Evolutionary conservation across 1,284 basidiomycete species (phyloP).

Genomic region (Irpex rosettiformis): DNA sequence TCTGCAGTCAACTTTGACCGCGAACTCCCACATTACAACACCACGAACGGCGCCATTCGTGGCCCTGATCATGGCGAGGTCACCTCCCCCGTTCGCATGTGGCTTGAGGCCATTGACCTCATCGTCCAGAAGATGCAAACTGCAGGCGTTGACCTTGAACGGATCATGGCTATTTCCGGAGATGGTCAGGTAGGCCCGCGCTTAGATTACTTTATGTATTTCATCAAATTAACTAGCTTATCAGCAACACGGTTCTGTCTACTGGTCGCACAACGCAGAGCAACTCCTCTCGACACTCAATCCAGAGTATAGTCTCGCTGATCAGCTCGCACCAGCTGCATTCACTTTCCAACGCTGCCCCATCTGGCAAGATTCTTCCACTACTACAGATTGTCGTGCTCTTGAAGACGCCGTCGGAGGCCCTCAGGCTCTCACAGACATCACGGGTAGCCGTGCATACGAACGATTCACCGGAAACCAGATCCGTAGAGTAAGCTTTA

Average conservation of each 20-base stretch:
- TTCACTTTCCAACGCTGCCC: constrained; percentile 75
- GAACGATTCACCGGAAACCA: constrained; percentile 88
- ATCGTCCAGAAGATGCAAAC: constrained; percentile 68
- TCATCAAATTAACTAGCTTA: background rate
- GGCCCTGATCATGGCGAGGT: constrained; percentile 70
- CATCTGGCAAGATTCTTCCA: constrained; percentile 94
- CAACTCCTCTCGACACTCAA: constrained; percentile 53
- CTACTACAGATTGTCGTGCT: constrained; percentile 67
- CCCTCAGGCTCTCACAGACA: constrained; percentile 63
- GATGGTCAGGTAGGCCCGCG: constrained; percentile 66
- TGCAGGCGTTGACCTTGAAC: constrained; percentile 53
- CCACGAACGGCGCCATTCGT: constrained; percentile 68
- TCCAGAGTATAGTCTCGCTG: constrained; percentile 45
- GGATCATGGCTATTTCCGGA: constrained; percentile 67
- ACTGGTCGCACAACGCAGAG: constrained; percentile 68
- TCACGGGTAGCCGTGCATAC: constrained; percentile 84
- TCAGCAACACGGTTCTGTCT: constrained; percentile 91
- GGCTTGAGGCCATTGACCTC: constrained; percentile 82
- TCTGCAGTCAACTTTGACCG: constrained; percentile 77
- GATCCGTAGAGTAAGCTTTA: constrained; percentile 62
- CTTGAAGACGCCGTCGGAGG: constrained; percentile 71
- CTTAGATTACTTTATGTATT: background rate
- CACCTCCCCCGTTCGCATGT: constrained; percentile 80
- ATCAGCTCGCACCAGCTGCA: constrained; percentile 55
- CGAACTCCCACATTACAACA: constrained; percentile 74